A percentile compares a stretch with the other conserved stretches of the same genome.
phyloP scores from a whole-genome alignment of 2,329 filamentous ascomycete species.

The Fusarium foetens region DNA sequence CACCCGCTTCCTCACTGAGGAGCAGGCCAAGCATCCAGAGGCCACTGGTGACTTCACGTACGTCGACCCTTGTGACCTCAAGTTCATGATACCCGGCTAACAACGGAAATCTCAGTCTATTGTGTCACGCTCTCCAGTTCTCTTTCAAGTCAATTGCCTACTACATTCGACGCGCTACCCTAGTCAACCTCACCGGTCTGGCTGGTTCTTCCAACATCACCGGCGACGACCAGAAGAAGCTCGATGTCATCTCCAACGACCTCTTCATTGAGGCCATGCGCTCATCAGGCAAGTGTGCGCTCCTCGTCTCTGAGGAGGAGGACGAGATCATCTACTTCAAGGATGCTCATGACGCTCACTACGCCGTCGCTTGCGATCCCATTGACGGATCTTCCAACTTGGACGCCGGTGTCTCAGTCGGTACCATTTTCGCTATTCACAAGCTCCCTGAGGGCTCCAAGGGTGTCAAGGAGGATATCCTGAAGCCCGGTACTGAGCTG shows the following conservation, averaged over 20 bases:
- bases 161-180: slow-evolving; percentile 94
- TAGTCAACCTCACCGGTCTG: slow-evolving; percentile 95
- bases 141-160: slow-evolving; percentile 99
- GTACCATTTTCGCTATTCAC: slow-evolving; percentile 96
- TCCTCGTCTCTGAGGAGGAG: slow-evolving; percentile 98
- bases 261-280: slow-evolving; percentile 96
- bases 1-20: slow-evolving; percentile 94
- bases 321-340: slow-evolving; percentile 92
- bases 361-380: slow-evolving; percentile 96
- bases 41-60: slow-evolving; percentile 99
- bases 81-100: slow-evolving; percentile 27
- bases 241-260: slow-evolving; percentile 98
- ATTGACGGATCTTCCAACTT: slow-evolving; percentile 98
- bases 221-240: slow-evolving; percentile 99
- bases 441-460: slow-evolving; percentile 81
- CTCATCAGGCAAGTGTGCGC: slow-evolving; percentile 87
- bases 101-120: slow-evolving; percentile 66
- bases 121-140: slow-evolving; percentile 98
- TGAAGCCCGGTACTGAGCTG: slow-evolving; percentile 89
- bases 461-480: slow-evolving; percentile 84
- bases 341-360: slow-evolving; percentile 78
- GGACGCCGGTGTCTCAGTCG: slow-evolving; percentile 96
- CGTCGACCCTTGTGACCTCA: slow-evolving; percentile 18
- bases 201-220: slow-evolving; percentile 95
- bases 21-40: slow-evolving; percentile 91